These are phyloP conservation scores for Xylaria cubensis DNA, from an alignment of 495 filamentous ascomycete genomes.

Conservation along the genomic window DNA sequence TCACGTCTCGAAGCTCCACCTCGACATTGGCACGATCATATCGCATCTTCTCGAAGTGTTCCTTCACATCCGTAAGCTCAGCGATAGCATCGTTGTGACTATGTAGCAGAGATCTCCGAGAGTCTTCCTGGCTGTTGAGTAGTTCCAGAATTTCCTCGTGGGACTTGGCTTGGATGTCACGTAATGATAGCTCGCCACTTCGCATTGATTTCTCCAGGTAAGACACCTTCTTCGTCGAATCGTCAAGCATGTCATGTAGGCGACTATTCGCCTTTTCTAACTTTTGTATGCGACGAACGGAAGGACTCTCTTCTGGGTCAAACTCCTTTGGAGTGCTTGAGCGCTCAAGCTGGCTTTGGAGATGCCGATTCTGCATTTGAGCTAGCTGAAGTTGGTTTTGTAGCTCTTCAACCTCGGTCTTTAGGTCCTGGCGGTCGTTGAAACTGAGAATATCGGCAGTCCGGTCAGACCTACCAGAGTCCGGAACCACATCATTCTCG, in stretches of 20 bases:
- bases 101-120: slow-evolving; percentile 78
- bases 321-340: slow-evolving; percentile 61
- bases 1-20: slow-evolving; percentile 86
- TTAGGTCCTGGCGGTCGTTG: slow-evolving; percentile 89
- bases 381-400: slow-evolving; percentile 95
- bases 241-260: slow-evolving; percentile 93
- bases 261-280: slow-evolving; percentile 91
- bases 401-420: slow-evolving; percentile 86
- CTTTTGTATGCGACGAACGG: slow-evolving; percentile 82
- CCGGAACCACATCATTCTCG: slow-evolving; percentile 64
- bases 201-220: slow-evolving; percentile 85
- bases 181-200: slow-evolving; percentile 86
- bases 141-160: slow-evolving; percentile 95
- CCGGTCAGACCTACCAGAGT: slow-evolving; percentile 85
- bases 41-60: slow-evolving; percentile 83
- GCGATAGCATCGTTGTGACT: slow-evolving; percentile 84
- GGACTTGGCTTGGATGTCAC: slow-evolving; percentile 90
- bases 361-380: slow-evolving; percentile 94
- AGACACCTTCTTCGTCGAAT: slow-evolving; percentile 92
- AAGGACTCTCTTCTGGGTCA: slow-evolving; percentile 81
- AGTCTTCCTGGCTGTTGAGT: slow-evolving; percentile 92
- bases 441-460: slow-evolving; percentile 90
- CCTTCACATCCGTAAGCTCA: slow-evolving; percentile 84
- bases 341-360: slow-evolving; percentile 85
- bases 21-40: slow-evolving; percentile 78